Evolutionary conservation across 2,329 filamentous ascomycete species (phyloP).

Genomic region (Ceratocystis huliohia): DNA sequence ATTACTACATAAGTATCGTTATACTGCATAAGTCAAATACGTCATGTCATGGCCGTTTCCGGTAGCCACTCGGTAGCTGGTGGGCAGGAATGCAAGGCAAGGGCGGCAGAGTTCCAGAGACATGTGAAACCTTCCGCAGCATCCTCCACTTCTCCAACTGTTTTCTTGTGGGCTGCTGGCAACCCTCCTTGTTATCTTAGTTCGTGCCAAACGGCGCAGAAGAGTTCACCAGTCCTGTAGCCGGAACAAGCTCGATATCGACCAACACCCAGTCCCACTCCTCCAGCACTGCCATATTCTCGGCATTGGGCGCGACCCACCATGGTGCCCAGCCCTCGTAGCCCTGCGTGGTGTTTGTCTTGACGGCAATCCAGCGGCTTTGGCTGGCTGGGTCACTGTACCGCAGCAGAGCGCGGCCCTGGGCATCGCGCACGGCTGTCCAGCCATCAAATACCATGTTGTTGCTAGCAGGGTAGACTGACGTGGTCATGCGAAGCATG

Average conservation of each 20-base stretch:
- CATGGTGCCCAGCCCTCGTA: conserved; percentile 19
- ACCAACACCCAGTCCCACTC: conserved; percentile 16
- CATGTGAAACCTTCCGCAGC: neutral
- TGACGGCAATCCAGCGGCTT: conserved; percentile 19
- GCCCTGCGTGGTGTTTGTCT: conserved; percentile 18
- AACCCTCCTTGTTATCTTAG: neutral
- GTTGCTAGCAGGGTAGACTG: conserved; percentile 13
- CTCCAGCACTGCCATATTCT: neutral
- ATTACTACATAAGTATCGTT: conserved; percentile 3
- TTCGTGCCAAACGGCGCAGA: conserved; percentile 19
- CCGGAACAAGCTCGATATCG: conserved; percentile 17
- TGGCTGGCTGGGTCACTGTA: conserved; percentile 10
- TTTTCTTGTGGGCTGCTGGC: neutral
- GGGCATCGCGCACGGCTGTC: neutral
- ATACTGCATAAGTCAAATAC: neutral
- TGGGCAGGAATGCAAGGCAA: neutral
- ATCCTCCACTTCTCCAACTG: neutral
- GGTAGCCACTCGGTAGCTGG: neutral
- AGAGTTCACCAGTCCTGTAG: conserved; percentile 17
- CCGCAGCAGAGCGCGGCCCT: conserved; percentile 12
- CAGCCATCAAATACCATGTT: conserved; percentile 13
- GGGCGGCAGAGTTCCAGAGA: neutral
- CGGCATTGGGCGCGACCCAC: conserved; percentile 15
- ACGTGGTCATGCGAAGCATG: conserved; percentile 9
- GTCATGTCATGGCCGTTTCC: neutral